Percentiles rank a stretch among this genome's conserved stretches.
Conservation (phyloP, 2,329 filamentous ascomycete species). For the Colletotrichum endophyticum region DNA sequence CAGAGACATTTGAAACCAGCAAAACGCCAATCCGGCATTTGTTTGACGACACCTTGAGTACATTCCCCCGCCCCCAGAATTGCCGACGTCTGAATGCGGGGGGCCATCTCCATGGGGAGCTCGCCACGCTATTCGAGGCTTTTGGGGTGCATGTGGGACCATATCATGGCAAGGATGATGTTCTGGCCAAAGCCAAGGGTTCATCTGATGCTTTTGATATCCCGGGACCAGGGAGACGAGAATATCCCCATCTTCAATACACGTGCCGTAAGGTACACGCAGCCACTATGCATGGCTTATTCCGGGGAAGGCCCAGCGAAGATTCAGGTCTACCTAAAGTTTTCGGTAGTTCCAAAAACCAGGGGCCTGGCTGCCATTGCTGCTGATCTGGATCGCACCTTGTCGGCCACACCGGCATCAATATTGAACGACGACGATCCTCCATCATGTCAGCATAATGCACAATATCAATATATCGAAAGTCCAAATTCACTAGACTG, state of each 20-base stretch:
- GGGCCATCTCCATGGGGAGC: too few relatives aligned
- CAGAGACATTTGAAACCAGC: accelerated
- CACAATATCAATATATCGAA: background rate
- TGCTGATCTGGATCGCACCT: background rate
- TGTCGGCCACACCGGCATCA: background rate
- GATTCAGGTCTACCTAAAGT: background rate
- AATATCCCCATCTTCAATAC: background rate
- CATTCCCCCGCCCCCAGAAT: background rate
- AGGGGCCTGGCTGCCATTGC: background rate
- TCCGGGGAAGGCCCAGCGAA: background rate
- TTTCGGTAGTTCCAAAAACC: background rate
- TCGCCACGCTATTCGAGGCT: background rate
- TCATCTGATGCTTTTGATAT: background rate
- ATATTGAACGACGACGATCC: background rate
- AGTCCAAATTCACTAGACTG: background rate
- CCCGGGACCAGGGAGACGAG: background rate
- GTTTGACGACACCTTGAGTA: background rate
- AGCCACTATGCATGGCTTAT: accelerated
- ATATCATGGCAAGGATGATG: background rate
- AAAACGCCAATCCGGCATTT: background rate
- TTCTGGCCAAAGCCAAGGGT: background rate
- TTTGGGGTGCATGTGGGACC: background rate
- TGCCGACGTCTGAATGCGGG: background rate
- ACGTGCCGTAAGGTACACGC: too few relatives aligned
- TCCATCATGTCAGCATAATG: background rate